Evolutionary conservation across 169 alveolate species (phyloP), one percentile per base, ranked within the genome.

Genomic region (Plasmodium adleri): DNA sequence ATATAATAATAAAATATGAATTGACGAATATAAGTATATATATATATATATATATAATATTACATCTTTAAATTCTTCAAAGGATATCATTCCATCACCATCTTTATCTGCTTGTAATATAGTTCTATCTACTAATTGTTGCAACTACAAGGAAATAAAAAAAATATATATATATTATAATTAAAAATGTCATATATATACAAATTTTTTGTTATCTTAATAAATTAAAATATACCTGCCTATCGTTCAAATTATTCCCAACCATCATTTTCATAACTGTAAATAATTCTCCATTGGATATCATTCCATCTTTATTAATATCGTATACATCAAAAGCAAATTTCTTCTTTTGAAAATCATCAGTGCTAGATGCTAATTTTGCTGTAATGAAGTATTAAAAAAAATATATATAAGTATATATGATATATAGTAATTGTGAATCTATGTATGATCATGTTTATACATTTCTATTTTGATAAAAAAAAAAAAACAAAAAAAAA

Each of bases 271-370:
- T 97, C 94, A 98, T 97, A 9, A 97, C 99, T 43, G 95, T 73
- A 92, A 98, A 98, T 58, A 98, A 97, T 74, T 98, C 99, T 43
- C 99, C 99, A 89, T 98, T 98, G 39, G 99, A 97, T 54, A 98
- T 97, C 96, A 92, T 97, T 50, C 99, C 99, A 92, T 98, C 99
- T 50, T 95, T 95, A 92, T 98, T 97, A 49, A 98, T 96, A 92
- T 98, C 99, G 94, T 98, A 98, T 17, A 98, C 97, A 89, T 97
- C 97, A 93, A 98, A 98, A 62, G 99, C 99, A 90, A 98, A 98
- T 62, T 97, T 94, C 67, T 97, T 94, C 93, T 98, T 98, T 90
- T 98, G 99, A 59, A 96, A 97, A 58, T 96, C 97, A 62, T 96
- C 97, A 13, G 98, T 96, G 20, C 96, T 97, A 6, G 97, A 96